Conservation (phyloP, 345 rosid genomes). For the Litchi chinensis region DNA sequence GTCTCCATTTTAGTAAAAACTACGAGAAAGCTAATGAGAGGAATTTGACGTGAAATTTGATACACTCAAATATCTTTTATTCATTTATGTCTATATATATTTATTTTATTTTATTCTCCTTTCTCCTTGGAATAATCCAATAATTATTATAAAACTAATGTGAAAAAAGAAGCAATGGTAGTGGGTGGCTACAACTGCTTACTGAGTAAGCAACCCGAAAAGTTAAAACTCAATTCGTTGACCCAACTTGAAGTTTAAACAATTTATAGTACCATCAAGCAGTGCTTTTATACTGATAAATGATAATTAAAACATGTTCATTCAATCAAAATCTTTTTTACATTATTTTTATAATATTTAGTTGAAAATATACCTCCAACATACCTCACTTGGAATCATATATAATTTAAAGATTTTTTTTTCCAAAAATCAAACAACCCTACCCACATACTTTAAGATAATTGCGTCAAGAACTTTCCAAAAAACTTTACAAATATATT, state of each 20-base stretch:
- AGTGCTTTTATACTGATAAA: not conserved
- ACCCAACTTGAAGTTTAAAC: not conserved
- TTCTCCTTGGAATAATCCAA: conserved; percentile 15
- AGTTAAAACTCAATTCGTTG: not conserved
- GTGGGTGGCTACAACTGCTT: conserved; percentile 1
- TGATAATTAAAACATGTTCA: not conserved
- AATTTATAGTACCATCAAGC: not conserved
- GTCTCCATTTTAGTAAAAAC: not conserved
- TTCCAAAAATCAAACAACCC: too few relatives aligned
- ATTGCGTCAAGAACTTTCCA: too few relatives aligned
- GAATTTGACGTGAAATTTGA: conserved; percentile 8
- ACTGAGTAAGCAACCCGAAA: not conserved
- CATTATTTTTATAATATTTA: not conserved
- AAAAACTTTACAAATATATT: too few relatives aligned
- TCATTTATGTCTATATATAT: not conserved
- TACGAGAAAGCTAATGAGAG: not conserved
- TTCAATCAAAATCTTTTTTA: not conserved
- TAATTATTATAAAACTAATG: not conserved
- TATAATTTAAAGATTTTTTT: too few relatives aligned
- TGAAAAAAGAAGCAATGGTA: too few relatives aligned
- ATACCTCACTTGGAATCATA: too few relatives aligned
- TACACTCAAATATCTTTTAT: too few relatives aligned
- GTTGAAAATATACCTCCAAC: not conserved
- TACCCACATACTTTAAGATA: too few relatives aligned
- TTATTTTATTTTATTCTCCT: not conserved